Evolutionary conservation across 176 grass and related monocot species (phyloP).

Genomic region (Carex scoparia): DNA sequence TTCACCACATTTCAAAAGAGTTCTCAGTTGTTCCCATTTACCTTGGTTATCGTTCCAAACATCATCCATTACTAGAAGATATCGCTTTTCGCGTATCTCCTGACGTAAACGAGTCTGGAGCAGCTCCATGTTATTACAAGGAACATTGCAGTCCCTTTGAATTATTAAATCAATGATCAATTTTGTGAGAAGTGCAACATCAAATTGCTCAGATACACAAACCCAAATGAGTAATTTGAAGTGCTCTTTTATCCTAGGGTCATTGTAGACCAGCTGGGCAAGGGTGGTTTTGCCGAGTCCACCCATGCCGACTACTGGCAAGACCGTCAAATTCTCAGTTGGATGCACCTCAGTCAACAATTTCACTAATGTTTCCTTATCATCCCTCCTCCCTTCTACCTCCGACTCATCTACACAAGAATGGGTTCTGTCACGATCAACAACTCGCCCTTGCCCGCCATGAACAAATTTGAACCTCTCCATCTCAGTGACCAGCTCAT

Average conservation of each 20-base stretch:
- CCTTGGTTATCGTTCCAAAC: constrained; percentile 33
- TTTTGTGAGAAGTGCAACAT: neutral
- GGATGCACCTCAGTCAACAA: neutral
- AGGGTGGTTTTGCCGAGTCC: constrained; percentile 20
- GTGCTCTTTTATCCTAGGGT: neutral
- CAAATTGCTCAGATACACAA: neutral
- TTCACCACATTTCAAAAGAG: neutral
- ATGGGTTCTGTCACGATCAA: neutral
- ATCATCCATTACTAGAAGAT: constrained; percentile 24
- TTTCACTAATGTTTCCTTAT: neutral
- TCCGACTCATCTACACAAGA: neutral
- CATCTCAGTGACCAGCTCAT: neutral
- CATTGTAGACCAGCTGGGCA: neutral
- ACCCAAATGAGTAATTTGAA: neutral
- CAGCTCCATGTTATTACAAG: neutral
- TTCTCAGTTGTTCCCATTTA: constrained; percentile 12
- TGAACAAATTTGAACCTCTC: neutral
- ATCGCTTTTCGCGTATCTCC: neutral
- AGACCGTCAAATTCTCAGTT: neutral
- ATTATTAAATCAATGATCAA: neutral
- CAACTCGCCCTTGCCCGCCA: neutral
- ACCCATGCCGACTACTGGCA: constrained; percentile 12
- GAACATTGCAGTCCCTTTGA: neutral
- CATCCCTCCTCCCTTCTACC: neutral
- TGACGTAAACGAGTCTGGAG: neutral